Evolutionary conservation across 805 yeast genomes (phyloP), one percentile per base, ranked within the genome.

Genomic region (Candida ulmi): DNA sequence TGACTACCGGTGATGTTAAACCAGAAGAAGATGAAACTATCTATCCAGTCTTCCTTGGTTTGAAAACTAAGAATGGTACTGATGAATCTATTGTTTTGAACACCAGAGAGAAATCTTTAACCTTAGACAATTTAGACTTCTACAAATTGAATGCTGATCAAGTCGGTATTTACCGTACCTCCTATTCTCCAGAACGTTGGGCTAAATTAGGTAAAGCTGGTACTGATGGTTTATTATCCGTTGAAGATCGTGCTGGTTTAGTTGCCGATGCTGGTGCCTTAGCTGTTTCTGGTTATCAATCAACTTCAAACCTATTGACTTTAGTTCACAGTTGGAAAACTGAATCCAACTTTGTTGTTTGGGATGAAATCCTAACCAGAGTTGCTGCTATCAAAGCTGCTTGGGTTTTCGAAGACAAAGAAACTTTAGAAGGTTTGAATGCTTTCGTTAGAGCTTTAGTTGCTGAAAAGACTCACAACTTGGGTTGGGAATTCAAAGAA

Each of bases 211-310:
- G 87, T 39, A 56, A 72, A 44, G 77, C 75, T 11, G 79, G 76
- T 44, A 72, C 71, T 30, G 68, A 69, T 11, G 78, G 78, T 30
- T 63, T 72, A 50, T 70, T 85, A 51, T 71, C 87, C 11, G 83
- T 80, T 38, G 85, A 81, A 57, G 95, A 85, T 61, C 77, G 87
- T 61, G 78, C 82, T 40, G 91, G 90, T 32, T 70, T 83, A 50
- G 83, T 84, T 35, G 83, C 90, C n/a, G 95, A 85, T 63, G 85
- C 85, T 16, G 77, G 74, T 38, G 74, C 87, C 8, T 69, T 83
- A 48, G 77, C 91, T 5, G 65, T 79, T 21, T 78, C 91, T 16
- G 93, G 93, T 24, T 72, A 74, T 51, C 75, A 81, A 40, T 66
- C 80, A 19, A 76, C 88, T 26, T 66, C 76, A 4, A 78, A 71